Conservation (phyloP, 1,139 yeast genomes). For the Yamadazyma atmosphaerica region DNA sequence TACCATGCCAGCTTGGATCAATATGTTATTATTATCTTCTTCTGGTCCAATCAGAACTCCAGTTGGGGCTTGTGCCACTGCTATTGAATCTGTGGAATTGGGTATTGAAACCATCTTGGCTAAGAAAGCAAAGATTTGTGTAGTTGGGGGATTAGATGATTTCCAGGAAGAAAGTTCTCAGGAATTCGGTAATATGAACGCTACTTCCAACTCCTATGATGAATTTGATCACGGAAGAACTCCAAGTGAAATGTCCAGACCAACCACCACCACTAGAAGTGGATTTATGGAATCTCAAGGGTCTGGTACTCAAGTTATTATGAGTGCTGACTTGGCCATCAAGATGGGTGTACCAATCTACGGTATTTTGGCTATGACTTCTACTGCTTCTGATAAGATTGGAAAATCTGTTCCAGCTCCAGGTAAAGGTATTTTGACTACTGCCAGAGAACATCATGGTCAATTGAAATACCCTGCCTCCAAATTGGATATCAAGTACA, state of each 20-base stretch:
- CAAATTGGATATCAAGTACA: slow-evolving; percentile 85
- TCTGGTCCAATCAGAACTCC: slow-evolving; percentile 99
- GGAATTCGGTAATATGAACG: slow-evolving; percentile 98
- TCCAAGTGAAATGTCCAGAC: slow-evolving; percentile 98
- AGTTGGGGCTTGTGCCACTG: slow-evolving; percentile 99
- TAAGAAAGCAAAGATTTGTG: slow-evolving; percentile 93
- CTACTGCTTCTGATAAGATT: slow-evolving; percentile 97
- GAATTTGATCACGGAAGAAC: slow-evolving; percentile 97
- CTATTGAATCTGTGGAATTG: slow-evolving; percentile 93
- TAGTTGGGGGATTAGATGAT: slow-evolving; percentile 99
- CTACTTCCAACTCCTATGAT: slow-evolving; percentile 84
- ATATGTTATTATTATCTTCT: slow-evolving; percentile 94
- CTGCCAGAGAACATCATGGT: slow-evolving; percentile 93
- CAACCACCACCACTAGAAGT: slow-evolving; percentile 90
- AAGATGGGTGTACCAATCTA: slow-evolving; percentile 99
- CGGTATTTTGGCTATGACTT: slow-evolving; percentile 90
- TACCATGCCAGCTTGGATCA: slow-evolving; percentile 99
- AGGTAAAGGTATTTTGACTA: slow-evolving; percentile 98
- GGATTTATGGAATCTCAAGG: slow-evolving; percentile 99
- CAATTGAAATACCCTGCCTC: slow-evolving; percentile 79
- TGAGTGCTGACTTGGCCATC: slow-evolving; percentile 92
- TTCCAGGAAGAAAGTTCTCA: slow-evolving; percentile 99
- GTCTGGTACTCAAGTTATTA: slow-evolving; percentile 95
- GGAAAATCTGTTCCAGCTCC: slow-evolving; percentile 99
- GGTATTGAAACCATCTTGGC: slow-evolving; percentile 92